Conservation (phyloP, 2,329 filamentous ascomycete genomes). For the Fusarium guadeloupense region DNA sequence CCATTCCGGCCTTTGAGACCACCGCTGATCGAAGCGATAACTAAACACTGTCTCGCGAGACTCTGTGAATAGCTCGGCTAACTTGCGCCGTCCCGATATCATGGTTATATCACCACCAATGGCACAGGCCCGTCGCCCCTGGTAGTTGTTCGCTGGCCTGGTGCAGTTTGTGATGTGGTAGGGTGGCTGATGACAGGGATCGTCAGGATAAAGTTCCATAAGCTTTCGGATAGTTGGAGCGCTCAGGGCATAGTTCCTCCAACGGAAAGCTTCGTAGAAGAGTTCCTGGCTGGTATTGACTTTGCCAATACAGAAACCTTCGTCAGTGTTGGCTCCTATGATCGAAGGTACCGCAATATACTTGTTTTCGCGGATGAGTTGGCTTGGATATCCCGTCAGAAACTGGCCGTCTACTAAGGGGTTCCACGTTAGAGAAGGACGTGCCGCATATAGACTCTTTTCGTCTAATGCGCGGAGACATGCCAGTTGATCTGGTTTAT, state of each 20-base stretch:
- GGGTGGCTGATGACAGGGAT: conserved; percentile 58
- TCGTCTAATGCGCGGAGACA: conserved; percentile 50
- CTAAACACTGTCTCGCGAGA: conserved; percentile 52
- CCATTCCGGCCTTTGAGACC: conserved; percentile 52
- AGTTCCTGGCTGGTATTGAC: conserved; percentile 55
- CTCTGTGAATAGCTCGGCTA: conserved; percentile 53
- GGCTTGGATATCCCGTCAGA: conserved; percentile 58
- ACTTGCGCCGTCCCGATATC: conserved; percentile 56
- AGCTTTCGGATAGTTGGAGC: conserved; percentile 55
- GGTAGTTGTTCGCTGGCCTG: conserved; percentile 37
- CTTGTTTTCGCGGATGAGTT: conserved; percentile 52
- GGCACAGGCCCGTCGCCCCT: conserved; percentile 56
- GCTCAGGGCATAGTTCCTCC: conserved; percentile 57
- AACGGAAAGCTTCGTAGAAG: conserved; percentile 47
- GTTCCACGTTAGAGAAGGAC: conserved; percentile 52
- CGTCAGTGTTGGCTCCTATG: conserved; percentile 60
- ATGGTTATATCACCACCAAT: conserved; percentile 61
- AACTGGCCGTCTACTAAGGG: conserved; percentile 59
- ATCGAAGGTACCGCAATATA: conserved; percentile 57
- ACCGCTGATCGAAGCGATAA: conserved; percentile 60
- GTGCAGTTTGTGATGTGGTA: conserved; percentile 37
- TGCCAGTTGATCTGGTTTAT: conserved; percentile 47
- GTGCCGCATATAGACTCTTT: conserved; percentile 47
- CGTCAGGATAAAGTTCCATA: conserved; percentile 58
- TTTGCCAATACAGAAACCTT: conserved; percentile 54